phyloP scores from a whole-genome alignment of 2,329 filamentous ascomycete species.

The Xylariaceae sp. region DNA sequence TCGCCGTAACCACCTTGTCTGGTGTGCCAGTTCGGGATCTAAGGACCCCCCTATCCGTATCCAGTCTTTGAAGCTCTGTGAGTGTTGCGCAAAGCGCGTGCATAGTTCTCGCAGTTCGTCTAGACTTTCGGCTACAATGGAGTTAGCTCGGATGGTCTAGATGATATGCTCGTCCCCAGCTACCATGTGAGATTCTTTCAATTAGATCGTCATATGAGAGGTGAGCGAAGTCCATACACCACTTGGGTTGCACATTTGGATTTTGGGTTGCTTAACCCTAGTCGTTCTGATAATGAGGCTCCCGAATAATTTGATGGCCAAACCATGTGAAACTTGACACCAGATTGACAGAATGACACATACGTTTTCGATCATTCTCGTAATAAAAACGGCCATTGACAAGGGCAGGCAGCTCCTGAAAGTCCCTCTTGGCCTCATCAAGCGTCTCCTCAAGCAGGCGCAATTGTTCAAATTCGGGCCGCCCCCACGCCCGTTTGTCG shows the following conservation, averaged over 20 bases:
- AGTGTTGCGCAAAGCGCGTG: conserved; percentile 45
- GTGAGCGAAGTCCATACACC: too few species aligned
- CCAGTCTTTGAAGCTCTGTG: conserved; percentile 54
- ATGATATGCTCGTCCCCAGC: background rate
- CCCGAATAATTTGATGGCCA: too few species aligned
- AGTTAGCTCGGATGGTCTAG: conserved; percentile 5
- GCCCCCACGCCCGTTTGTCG: conserved; percentile 58
- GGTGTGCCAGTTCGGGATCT: conserved; percentile 53
- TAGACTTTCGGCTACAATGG: conserved; percentile 47
- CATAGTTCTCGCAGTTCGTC: conserved; percentile 47
- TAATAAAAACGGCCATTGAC: conserved; percentile 58
- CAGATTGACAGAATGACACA: conserved; percentile 24
- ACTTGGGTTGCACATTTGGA: too few species aligned
- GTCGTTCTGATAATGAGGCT: too few species aligned
- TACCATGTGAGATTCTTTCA: background rate
- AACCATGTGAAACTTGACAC: too few species aligned
- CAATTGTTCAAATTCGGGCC: conserved; percentile 59
- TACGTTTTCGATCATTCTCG: conserved; percentile 54
- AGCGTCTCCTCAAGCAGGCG: conserved; percentile 53
- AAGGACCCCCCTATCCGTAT: conserved; percentile 52
- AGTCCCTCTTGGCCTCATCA: conserved; percentile 59
- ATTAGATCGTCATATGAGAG: background rate
- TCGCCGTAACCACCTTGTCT: conserved; percentile 47
- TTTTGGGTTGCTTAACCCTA: too few species aligned
- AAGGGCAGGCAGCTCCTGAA: conserved; percentile 54